Evolutionary conservation across 352 stramenopile genomes (phyloP), one percentile per base, ranked within the genome.

Genomic region (Phytophthora cryptogea): DNA sequence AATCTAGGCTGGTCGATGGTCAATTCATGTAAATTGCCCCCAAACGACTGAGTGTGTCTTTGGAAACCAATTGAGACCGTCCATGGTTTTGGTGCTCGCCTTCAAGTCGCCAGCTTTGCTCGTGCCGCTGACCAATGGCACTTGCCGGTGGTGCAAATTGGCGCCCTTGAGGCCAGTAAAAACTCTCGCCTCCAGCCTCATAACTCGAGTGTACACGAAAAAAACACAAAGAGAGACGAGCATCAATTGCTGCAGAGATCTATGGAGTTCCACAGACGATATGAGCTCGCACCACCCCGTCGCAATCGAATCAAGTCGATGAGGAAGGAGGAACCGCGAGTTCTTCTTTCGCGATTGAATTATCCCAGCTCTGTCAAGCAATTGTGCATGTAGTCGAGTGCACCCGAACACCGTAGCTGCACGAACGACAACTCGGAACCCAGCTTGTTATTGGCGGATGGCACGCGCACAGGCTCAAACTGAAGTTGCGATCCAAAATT

Each of bases 391-490:
- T 23, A 23, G 20, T 23, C 20, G 20, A 23, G 20, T 2, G 20
- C 20, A 23, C 20, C 20, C 20, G 9, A 37, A 37, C 32, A 37
- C 4, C 32, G 32, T 16, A 37, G 8, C 32, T 35, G 10, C 32
- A 37, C 32, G 32, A 37, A 37, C 32, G 11, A 37, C 20, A 23
- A 23, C 20, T 23, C 20, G 20, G 20, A 23, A 23, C 20, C 17
- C 48, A 45, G 43, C 26, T 33, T 66, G 51, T 50, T 11, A 54
- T 45, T 61, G 44, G 33, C 0, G 30, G 3, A 10, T 3, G 46
- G 5, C 56, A 64, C 56, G 39, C 11, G 56, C 13, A 64, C 47
- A 58, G 37, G 44, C 47, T 64, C 47, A 59, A 47, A 10, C 56
- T 64, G 56, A 64, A 64, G 37, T 52, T 13, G 30, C 23, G 35